A percentile compares a stretch with the other conserved stretches of the same genome.
phyloP scores from a whole-genome alignment of 805 yeast genomes.

The Saturnispora quitensis region DNA sequence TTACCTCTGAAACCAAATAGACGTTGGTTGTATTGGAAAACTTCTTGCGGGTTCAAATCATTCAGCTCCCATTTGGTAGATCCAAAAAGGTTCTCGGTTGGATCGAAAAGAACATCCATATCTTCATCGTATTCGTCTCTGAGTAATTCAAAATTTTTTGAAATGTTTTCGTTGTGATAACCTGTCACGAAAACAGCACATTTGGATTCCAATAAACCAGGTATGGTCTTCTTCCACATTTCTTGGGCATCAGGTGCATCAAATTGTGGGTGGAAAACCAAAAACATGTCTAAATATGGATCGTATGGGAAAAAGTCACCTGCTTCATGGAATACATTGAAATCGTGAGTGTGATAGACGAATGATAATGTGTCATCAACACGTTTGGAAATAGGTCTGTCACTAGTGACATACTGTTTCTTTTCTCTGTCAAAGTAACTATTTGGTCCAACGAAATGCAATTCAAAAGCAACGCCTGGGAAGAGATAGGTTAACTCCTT shows the following conservation, averaged over 20 bases:
- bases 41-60: conserved; percentile 86
- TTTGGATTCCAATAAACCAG: conserved; percentile 84
- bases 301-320: conserved; percentile 97
- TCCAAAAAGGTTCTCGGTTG: conserved; percentile 62
- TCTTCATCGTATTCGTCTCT: conserved; percentile 58
- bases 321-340: conserved; percentile 82
- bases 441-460: conserved; percentile 94
- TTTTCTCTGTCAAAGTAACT: conserved; percentile 66
- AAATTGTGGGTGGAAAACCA: conserved; percentile 92
- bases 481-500: conserved; percentile 79
- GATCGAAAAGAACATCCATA: conserved; percentile 72
- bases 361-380: conserved; percentile 66
- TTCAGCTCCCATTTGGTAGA: conserved; percentile 93
- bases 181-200: conserved; percentile 90
- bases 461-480: conserved; percentile 74
- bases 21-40: conserved; percentile 84
- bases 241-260: conserved; percentile 71
- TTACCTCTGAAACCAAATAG: conserved; percentile 92
- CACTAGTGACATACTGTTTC: conserved; percentile 47
- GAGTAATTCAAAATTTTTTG: conserved; percentile 66
- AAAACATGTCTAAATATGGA: conserved; percentile 89
- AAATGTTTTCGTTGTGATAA: conserved; percentile 65
- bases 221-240: conserved; percentile 77
- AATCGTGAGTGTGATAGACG: conserved; percentile 81
- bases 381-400: conserved; percentile 63